These are phyloP conservation scores for Penicillium taxi DNA, from an alignment of 495 filamentous ascomycete species.

Conservation along the genomic window DNA sequence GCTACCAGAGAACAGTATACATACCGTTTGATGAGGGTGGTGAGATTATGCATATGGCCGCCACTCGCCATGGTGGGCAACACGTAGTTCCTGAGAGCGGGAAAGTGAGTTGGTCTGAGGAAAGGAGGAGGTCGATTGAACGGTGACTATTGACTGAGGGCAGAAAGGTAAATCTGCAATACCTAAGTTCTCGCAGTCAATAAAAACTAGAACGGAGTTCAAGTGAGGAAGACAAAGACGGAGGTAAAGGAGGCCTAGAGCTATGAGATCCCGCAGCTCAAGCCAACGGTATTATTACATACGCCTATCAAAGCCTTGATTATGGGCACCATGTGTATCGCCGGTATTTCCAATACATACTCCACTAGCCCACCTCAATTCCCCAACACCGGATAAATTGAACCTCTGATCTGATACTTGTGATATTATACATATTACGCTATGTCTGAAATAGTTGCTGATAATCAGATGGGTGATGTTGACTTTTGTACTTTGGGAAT, in stretches of 20 bases:
- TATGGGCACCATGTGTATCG: conserved; percentile 11
- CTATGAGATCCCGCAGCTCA: conserved; percentile 16
- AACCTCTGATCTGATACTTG: background rate
- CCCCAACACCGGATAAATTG: background rate
- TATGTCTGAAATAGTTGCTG: conserved; percentile 12
- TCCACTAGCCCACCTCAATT: conserved; percentile 4
- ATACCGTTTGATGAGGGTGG: conserved; percentile 96
- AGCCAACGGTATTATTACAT: conserved; percentile 9
- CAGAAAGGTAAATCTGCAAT: background rate
- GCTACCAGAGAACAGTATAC: conserved; percentile 14
- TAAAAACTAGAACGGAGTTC: conserved; percentile 3
- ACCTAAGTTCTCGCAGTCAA: background rate
- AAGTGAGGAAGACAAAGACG: conserved; percentile 3
- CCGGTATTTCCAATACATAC: conserved; percentile 15
- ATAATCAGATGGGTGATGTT: conserved; percentile 26
- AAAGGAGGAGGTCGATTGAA: conserved; percentile 10
- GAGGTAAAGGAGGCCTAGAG: conserved; percentile 2
- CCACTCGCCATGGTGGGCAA: conserved; percentile 42
- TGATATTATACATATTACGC: background rate
- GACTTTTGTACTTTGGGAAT: conserved; percentile 88
- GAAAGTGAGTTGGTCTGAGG: conserved; percentile 10
- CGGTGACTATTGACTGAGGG: no score
- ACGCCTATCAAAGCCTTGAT: conserved; percentile 1
- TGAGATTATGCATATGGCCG: conserved; percentile 87
- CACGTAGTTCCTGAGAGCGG: conserved; percentile 17